phyloP scores from a whole-genome alignment of 805 yeast genomes.

The Dipodascus geniculatus region DNA sequence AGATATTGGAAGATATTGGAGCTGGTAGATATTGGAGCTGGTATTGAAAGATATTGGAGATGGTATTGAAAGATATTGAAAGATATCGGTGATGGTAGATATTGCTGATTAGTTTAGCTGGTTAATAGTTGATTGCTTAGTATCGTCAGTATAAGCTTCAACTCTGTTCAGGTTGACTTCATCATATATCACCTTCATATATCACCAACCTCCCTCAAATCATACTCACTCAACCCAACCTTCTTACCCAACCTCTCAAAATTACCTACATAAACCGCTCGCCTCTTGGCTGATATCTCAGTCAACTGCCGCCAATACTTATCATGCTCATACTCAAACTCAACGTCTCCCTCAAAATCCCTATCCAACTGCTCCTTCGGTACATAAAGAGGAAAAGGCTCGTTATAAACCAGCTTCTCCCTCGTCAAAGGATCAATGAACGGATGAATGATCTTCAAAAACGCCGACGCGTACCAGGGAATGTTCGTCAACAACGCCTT shows the following conservation, averaged over 20 bases:
- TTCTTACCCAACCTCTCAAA: conserved; percentile 59
- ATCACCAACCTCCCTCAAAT: too few species aligned
- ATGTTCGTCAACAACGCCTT: conserved; percentile 84
- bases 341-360: conserved; percentile 75
- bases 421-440: conserved; percentile 93
- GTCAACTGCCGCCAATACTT: conserved; percentile 67
- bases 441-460: conserved; percentile 82
- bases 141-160: too few species aligned
- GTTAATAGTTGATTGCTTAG: too few species aligned
- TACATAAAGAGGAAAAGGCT: conserved; percentile 75
- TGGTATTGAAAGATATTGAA: too few species aligned
- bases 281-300: conserved; percentile 47
- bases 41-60: too few species aligned
- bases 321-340: conserved; percentile 73
- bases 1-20: too few species aligned
- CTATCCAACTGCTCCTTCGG: conserved; percentile 72
- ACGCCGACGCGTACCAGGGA: conserved; percentile 90
- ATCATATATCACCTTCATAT: conserved; percentile 2
- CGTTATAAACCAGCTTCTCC: conserved; percentile 84
- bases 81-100: too few species aligned
- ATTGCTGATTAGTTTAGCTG: too few species aligned
- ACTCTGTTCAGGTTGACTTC: neutral
- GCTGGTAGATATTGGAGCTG: too few species aligned
- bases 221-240: conserved; percentile 75
- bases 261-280: conserved; percentile 51